A percentile compares a stretch with the other conserved stretches of the same genome.
These are phyloP conservation scores for Dipodascus albidus DNA, from an alignment of 805 yeast genomes.

Conservation along the genomic window DNA sequence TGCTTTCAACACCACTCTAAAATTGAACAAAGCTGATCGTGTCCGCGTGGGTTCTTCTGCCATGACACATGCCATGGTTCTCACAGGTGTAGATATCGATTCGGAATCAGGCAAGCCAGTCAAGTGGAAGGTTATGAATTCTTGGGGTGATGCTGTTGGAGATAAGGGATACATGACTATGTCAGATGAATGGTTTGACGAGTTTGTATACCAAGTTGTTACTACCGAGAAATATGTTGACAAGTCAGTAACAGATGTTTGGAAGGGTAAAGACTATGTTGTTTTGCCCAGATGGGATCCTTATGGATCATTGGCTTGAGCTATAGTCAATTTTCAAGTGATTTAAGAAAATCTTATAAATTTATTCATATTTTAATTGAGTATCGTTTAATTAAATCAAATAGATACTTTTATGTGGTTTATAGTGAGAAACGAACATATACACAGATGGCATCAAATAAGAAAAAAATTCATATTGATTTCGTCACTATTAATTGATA, in stretches of 20 bases:
- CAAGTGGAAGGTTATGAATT: constrained; percentile 65
- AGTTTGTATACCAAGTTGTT: constrained; percentile 64
- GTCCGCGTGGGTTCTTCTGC: constrained; percentile 57
- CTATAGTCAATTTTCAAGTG: too few relatives aligned
- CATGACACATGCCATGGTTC: constrained; percentile 88
- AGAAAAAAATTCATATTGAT: too few relatives aligned
- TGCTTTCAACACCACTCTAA: constrained; percentile 29
- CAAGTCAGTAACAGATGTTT: background rate
- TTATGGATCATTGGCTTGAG: constrained; percentile 1
- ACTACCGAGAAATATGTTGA: background rate
- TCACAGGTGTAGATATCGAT: constrained; percentile 71
- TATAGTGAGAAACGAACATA: background rate
- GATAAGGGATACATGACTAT: constrained; percentile 56
- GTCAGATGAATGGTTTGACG: constrained; percentile 66
- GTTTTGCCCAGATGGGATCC: constrained; percentile 4
- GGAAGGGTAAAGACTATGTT: constrained; percentile 1
- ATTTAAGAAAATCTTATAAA: too few relatives aligned
- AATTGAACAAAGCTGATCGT: constrained; percentile 53
- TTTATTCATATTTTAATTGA: too few relatives aligned
- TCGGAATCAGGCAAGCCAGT: constrained; percentile 41
- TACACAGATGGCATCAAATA: background rate
- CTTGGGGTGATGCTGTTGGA: constrained; percentile 66
- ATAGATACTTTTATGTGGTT: too few relatives aligned
- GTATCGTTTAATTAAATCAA: too few relatives aligned
- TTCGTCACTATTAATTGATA: too few relatives aligned